These are phyloP conservation scores for Arthrobotrys megalospora DNA, from an alignment of 2,329 filamentous ascomycete species.

Conservation along the genomic window DNA sequence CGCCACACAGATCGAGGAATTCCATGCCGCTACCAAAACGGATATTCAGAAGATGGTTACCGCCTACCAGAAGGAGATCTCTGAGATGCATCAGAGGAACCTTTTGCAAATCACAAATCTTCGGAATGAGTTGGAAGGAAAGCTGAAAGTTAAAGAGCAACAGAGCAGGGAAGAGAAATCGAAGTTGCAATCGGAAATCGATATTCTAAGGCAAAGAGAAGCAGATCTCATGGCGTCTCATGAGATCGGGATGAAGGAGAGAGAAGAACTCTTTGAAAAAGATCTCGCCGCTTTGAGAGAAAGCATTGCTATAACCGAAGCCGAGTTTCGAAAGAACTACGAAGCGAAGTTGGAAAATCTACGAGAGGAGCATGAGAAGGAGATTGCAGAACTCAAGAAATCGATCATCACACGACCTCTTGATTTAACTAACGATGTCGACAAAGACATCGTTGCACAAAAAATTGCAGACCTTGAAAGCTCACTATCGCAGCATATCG, in stretches of 20 bases:
- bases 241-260: slow-evolving; percentile 39
- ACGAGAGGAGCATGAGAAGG: slow-evolving; percentile 48
- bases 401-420: slow-evolving; percentile 54
- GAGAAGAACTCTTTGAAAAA: slow-evolving; percentile 54
- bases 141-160: slow-evolving; percentile 37
- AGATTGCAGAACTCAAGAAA: slow-evolving; percentile 53
- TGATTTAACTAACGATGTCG: slow-evolving; percentile 47
- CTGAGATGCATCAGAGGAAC: slow-evolving; percentile 59
- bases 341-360: slow-evolving; percentile 53
- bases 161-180: slow-evolving; percentile 37
- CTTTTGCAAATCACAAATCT: slow-evolving; percentile 59
- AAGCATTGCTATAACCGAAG: slow-evolving; percentile 51
- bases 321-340: slow-evolving; percentile 58
- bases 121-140: slow-evolving; percentile 56
- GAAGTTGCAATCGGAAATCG: slow-evolving; percentile 46
- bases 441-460: slow-evolving; percentile 56
- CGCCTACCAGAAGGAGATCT: slow-evolving; percentile 56
- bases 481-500: slow-evolving; percentile 49
- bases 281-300: slow-evolving; percentile 48
- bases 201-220: slow-evolving; percentile 38
- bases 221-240: slow-evolving; percentile 42
- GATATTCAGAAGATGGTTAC: slow-evolving; percentile 58
- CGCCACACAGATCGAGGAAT: slow-evolving; percentile 58
- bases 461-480: slow-evolving; percentile 56
- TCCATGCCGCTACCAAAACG: slow-evolving; percentile 60